phyloP scores from a whole-genome alignment of 305 asterid species.

The Fraxinus sp. region DNA sequence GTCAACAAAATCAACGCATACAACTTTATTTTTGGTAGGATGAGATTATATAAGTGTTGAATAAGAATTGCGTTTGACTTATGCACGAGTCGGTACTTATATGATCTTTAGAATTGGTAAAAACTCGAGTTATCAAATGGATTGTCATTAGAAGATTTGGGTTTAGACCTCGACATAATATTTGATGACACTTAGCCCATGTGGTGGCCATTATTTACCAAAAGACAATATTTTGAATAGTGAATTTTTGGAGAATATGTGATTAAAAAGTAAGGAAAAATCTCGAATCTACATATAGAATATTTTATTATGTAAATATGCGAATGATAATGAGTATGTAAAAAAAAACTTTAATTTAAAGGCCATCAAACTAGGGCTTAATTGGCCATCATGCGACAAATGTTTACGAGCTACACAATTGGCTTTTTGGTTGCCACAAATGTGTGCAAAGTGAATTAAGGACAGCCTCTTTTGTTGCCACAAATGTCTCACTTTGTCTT shows the following conservation, averaged over 20 bases:
- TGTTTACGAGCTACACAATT: not conserved
- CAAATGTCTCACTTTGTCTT: not conserved
- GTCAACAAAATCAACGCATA: not conserved
- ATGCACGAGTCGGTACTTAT: not conserved
- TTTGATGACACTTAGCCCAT: too few species aligned
- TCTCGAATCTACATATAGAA: too few species aligned
- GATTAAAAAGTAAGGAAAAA: too few species aligned
- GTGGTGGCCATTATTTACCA: too few species aligned
- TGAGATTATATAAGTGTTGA: not conserved
- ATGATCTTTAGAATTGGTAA: too few species aligned
- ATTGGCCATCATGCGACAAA: not conserved
- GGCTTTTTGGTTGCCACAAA: not conserved
- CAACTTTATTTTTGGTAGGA: not conserved
- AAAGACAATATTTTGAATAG: too few species aligned
- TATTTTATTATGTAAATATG: too few species aligned
- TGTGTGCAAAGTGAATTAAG: not conserved
- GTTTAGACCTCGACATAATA: too few species aligned
- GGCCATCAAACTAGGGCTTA: not conserved
- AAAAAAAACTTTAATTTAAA: too few species aligned
- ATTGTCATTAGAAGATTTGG: not conserved
- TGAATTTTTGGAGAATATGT: too few species aligned
- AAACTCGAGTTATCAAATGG: not conserved
- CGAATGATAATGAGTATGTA: too few species aligned
- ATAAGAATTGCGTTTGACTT: not conserved
- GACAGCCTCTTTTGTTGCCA: not conserved